phyloP scores from a whole-genome alignment of 2,329 filamentous ascomycete genomes.

The Colletotrichum brevisporum region DNA sequence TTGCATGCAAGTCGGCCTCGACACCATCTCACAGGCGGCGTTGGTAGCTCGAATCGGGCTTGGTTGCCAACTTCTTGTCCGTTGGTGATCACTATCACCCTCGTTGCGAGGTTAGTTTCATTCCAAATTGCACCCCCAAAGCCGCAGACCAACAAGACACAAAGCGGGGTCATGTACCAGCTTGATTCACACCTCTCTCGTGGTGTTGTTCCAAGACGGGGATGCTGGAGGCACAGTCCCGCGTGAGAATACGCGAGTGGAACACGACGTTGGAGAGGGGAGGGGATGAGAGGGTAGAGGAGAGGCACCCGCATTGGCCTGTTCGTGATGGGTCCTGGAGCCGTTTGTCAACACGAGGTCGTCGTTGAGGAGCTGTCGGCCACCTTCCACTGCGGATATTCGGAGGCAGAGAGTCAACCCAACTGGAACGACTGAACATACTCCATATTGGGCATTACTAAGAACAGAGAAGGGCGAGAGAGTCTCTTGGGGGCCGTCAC shows the following conservation, averaged over 20 bases:
- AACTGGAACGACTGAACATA: background rate
- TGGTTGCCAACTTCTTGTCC: conserved; percentile 16
- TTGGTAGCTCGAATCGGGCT: background rate
- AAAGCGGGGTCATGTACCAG: conserved; percentile 1
- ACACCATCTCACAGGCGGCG: conserved; percentile 6
- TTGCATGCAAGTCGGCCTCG: conserved; percentile 23
- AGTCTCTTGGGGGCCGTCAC: background rate
- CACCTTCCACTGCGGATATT: background rate
- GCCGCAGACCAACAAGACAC: background rate
- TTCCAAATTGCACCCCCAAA: background rate
- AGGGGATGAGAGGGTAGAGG: background rate
- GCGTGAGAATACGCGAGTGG: background rate
- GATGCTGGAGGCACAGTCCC: background rate
- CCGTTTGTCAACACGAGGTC: background rate
- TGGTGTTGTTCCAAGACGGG: background rate
- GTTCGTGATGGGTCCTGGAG: conserved; percentile 6
- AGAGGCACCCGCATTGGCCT: background rate
- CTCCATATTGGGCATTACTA: background rate
- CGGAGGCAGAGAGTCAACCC: background rate
- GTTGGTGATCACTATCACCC: conserved; percentile 5
- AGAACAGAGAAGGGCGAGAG: background rate
- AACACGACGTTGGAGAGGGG: background rate
- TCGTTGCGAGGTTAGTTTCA: background rate
- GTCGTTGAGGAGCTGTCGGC: background rate
- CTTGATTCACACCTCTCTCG: background rate